These are phyloP conservation scores for Ophiostoma pallidulum DNA, from an alignment of 2,329 filamentous ascomycete genomes.

Conservation along the genomic window DNA sequence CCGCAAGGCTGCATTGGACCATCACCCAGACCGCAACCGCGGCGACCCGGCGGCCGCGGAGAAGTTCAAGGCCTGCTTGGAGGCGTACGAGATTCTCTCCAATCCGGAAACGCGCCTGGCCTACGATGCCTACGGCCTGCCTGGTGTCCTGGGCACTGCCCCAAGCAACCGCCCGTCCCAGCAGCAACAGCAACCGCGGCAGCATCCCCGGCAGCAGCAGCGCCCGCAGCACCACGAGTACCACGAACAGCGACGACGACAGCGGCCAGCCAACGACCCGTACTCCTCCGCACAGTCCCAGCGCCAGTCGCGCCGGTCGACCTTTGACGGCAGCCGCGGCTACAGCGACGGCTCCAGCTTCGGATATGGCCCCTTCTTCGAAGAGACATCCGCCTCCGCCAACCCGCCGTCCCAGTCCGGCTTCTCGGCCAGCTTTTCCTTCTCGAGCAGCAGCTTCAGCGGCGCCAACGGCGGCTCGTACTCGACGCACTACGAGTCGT, in stretches of 20 bases:
- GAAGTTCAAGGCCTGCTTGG: conserved; percentile 95
- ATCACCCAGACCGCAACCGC: conserved; percentile 96
- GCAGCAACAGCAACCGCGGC: conserved; percentile 12
- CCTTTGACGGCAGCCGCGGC: no score
- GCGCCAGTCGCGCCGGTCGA: background rate
- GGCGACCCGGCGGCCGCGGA: conserved; percentile 75
- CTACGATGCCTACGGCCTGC: conserved; percentile 89
- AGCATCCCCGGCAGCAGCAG: background rate
- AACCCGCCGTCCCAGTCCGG: conserved; percentile 36
- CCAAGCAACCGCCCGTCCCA: background rate
- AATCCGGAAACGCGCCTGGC: conserved; percentile 92
- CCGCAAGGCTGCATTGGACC: conserved; percentile 72
- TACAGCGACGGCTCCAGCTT: no score
- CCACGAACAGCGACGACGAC: no score
- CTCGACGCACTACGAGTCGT: conserved; percentile 8
- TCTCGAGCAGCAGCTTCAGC: conserved; percentile 45
- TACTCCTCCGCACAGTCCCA: background rate
- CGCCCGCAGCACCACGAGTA: no score
- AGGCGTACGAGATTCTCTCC: conserved; percentile 95
- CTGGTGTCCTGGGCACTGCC: conserved; percentile 67
- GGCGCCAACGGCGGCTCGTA: conserved; percentile 3
- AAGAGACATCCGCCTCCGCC: no score
- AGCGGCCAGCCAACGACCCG: no score
- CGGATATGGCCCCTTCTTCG: no score
- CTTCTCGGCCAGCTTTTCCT: conserved; percentile 10